Evolutionary conservation across 495 filamentous ascomycete species (phyloP), one percentile per base, ranked within the genome.

Genomic region (Rostrohypoxylon terebratum): DNA sequence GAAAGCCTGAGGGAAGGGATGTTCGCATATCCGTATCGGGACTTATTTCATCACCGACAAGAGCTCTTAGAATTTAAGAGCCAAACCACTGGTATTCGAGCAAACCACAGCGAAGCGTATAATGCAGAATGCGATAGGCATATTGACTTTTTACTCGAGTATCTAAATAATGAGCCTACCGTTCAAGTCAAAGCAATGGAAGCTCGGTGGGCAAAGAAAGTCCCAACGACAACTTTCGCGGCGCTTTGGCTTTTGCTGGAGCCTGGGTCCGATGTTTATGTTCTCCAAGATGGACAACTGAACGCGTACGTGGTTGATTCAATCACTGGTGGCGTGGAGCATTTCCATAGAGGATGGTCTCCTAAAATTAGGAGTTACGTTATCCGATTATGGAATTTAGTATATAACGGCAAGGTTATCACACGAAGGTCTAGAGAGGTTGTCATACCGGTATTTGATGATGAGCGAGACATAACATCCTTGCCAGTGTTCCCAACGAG

Each of bases 201-300:
- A 63, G 60, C 60, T 28, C 42, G 33, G 11, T 63, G 60, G 60
- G 60, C 60, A 1, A 63, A 63, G 23, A 63, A 63, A 8, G 45
- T 63, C 1, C 60, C 60, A 42, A 63, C 60, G 0, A 63, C 60
- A 13, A 63, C 60, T 18, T 63, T 63, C 40, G 47, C 60, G 0
- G 60, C 45, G 13, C 34, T 63, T 53, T 63, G 45, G 60, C 60
- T 63, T 53, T 33, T 63, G 18, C 5, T 63, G 10, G 53, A 40
- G 16, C 60, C 60, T 2, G 60, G 60, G 18, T 51, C 45, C 1
- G 33, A 63, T 4, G 60, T 63, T 18, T 63, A 63, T 25, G 60
- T 63, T 2, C 20, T 23, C 20, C 28, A 63, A 28, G 48, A 63
- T 53, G 60, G 60, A 18, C 60, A 63, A 45, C 16, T 63, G 20